Evolutionary conservation across 495 filamentous ascomycete genomes (phyloP), one percentile per base, ranked within the genome.

Genomic region (Penicillium cataractarum): DNA sequence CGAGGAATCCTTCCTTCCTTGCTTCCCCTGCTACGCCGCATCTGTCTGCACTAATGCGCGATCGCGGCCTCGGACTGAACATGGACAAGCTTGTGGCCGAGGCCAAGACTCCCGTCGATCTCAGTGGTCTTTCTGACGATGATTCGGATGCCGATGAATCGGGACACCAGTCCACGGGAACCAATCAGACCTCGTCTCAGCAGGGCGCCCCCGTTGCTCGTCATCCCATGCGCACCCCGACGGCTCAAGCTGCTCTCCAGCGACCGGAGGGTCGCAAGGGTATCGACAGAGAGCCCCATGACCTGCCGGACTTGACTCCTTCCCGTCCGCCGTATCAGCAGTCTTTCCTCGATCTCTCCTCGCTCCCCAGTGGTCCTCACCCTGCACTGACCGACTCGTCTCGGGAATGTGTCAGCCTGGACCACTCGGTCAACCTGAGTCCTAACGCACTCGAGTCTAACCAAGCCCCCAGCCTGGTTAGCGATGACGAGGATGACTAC

Each of bases 401-500:
- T 22, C 74, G 78, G 52, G 79, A 81, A 53, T 72, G 80, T 17
- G 82, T 83, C 15, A 76, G 82, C 31, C 71, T 86, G 58, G 84
- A 87, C 52, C 79, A 78, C 29, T 50, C 69, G 33, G 65, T 82
- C 12, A 89, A 92, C 54, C 78, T 95, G 37, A 94, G 90, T 67
- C 92, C 93, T 8, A 86, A 92, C 63, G 92, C 92, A 6, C 78
- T 89, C 32, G 86, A 91, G 35, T 91, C 90, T 67, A 93, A 94
- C 72, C 82, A 83, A 44, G 90, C 90, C 12, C 93, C 93, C 13
- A 94, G 91, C 44, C 79, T 97, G 57, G 91, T 96, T 64, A 93
- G 90, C 76, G 93, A 97, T 73, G 89, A 93, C 70, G 90, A 87
- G 57, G 88, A 90, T 66, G 90, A 92, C 66, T 88, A 87, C 61